phyloP scores from a whole-genome alignment of 2,329 filamentous ascomycete species.

The Diaporthe sp. region DNA sequence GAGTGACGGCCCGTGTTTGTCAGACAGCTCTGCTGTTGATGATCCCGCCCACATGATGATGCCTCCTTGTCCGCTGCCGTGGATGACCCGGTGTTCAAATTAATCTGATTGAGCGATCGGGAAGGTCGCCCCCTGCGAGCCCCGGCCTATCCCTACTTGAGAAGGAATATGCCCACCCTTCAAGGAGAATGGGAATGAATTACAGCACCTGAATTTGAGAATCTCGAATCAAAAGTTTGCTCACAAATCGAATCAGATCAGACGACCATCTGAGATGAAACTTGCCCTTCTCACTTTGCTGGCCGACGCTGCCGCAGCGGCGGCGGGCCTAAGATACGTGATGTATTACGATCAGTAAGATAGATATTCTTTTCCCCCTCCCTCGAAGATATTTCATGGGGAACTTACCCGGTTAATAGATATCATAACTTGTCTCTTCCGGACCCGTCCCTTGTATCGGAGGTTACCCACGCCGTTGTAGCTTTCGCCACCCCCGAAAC shows the following conservation, averaged over 20 bases:
- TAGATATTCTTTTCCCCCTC: fast-evolving
- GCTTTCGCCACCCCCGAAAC: constrained; percentile 4
- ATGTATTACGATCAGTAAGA: constrained; percentile 25
- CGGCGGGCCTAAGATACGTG: neutral
- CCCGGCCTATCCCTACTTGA: neutral
- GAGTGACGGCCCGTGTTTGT: neutral
- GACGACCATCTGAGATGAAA: neutral
- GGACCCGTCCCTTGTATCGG: neutral
- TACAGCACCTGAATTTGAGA: neutral
- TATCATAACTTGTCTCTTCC: constrained; percentile 11
- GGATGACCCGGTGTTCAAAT: neutral
- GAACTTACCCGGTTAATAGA: neutral
- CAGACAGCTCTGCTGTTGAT: too few relatives aligned
- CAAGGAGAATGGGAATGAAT: too few relatives aligned
- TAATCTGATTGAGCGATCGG: neutral
- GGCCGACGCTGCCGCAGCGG: neutral
- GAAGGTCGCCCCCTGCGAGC: neutral
- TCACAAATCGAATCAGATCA: neutral
- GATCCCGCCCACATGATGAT: neutral
- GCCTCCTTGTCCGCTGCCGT: constrained; percentile 2
- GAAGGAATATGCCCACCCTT: neutral
- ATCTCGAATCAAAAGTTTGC: neutral
- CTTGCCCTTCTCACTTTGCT: neutral
- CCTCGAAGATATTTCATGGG: fast-evolving
- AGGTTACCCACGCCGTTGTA: constrained; percentile 15